Evolutionary conservation across 1,284 basidiomycete genomes (phyloP).

Genomic region (Leccinum solheimii): DNA sequence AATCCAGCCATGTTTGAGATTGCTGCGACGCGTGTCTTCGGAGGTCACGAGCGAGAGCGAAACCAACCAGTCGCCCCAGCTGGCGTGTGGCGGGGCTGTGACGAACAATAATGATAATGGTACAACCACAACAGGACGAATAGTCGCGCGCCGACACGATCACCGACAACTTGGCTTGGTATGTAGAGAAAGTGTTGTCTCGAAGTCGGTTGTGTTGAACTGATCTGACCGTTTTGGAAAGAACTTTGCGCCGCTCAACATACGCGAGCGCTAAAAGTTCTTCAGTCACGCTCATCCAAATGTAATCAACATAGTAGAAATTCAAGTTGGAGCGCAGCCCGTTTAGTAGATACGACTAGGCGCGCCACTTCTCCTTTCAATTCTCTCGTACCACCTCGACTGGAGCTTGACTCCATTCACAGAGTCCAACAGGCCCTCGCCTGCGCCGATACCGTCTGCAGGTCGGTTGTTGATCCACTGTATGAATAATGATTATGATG

Average conservation of each 20-base stretch:
- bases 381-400: too few relatives aligned
- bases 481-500: too few relatives aligned
- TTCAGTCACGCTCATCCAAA: too few relatives aligned
- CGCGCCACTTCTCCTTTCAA: too few relatives aligned
- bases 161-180: neutral
- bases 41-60: slow-evolving; percentile 3
- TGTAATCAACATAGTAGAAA: too few relatives aligned
- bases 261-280: too few relatives aligned
- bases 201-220: neutral
- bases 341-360: too few relatives aligned
- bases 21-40: neutral
- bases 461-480: too few relatives aligned
- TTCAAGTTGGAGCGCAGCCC: too few relatives aligned
- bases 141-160: neutral
- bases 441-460: too few relatives aligned
- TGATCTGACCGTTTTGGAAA: slow-evolving; percentile 16
- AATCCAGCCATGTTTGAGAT: slow-evolving; percentile 47
- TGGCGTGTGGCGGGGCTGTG: neutral
- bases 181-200: neutral
- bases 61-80: neutral
- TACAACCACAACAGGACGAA: neutral
- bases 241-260: slow-evolving; percentile 1
- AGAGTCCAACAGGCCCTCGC: too few relatives aligned
- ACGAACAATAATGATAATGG: neutral
- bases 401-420: too few relatives aligned